These are phyloP conservation scores for Cucumis melo DNA, from an alignment of 306 rosid genomes.

Conservation along the genomic window DNA sequence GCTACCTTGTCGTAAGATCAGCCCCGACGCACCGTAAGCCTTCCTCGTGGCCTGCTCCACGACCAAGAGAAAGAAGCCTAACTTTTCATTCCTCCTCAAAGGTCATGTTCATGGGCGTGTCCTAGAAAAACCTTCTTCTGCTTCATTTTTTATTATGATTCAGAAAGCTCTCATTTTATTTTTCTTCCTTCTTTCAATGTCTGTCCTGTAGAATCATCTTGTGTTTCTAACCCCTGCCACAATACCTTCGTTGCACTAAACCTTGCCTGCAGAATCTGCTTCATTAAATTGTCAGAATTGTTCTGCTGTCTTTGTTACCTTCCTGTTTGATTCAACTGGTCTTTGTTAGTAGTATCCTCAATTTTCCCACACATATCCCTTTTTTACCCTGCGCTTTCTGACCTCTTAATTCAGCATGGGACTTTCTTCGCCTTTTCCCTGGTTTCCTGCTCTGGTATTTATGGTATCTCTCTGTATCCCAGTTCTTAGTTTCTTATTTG, in stretches of 20 bases:
- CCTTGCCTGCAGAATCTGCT: not conserved
- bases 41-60: no score
- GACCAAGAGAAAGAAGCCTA: no score
- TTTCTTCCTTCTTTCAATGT: not conserved
- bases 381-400: not conserved
- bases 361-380: not conserved
- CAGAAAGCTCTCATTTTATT: not conserved
- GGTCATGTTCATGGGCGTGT: no score
- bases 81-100: no score
- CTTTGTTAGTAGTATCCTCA: not conserved
- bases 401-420: not conserved
- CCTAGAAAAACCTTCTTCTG: no score
- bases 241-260: not conserved
- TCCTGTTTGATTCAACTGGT: not conserved
- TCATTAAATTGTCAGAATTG: not conserved
- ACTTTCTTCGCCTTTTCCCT: not conserved
- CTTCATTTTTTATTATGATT: not conserved
- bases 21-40: no score
- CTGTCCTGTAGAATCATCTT: not conserved
- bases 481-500: conserved; percentile 18
- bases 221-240: not conserved
- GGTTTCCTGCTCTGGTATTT: conserved; percentile 13
- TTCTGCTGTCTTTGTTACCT: not conserved
- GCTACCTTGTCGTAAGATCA: no score
- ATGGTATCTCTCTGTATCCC: conserved; percentile 15